Conservation (phyloP, 2,329 filamentous ascomycete genomes). For the Stagonosporopsis vannaccii region DNA sequence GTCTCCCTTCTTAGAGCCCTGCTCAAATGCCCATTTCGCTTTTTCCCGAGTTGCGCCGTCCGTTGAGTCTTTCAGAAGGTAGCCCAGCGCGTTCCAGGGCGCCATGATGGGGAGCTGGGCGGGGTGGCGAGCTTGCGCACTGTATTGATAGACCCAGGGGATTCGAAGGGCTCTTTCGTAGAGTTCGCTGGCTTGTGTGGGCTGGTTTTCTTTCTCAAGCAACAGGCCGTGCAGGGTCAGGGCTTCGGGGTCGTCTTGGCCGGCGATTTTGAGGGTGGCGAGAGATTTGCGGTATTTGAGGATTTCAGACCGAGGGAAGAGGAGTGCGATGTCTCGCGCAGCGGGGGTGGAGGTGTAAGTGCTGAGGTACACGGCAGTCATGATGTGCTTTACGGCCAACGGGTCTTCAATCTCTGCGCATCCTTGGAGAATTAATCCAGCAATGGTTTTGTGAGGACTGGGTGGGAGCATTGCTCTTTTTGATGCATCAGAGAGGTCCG, state of each 20-base stretch:
- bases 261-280: slow-evolving; percentile 23
- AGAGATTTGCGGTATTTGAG: slow-evolving; percentile 28
- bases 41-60: slow-evolving; percentile 23
- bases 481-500: slow-evolving; percentile 30
- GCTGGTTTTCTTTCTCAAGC: slow-evolving; percentile 36
- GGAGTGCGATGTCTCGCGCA: slow-evolving; percentile 24
- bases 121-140: slow-evolving; percentile 26
- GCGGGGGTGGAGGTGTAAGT: slow-evolving; percentile 12
- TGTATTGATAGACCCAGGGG: slow-evolving; percentile 23
- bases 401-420: slow-evolving; percentile 39
- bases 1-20: slow-evolving; percentile 50
- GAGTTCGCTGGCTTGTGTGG: slow-evolving; percentile 24
- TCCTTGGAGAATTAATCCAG: slow-evolving; percentile 34
- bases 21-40: slow-evolving; percentile 43
- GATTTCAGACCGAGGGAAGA: slow-evolving; percentile 30
- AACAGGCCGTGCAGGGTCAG: slow-evolving; percentile 43
- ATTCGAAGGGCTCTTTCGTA: slow-evolving; percentile 34
- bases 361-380: slow-evolving; percentile 35
- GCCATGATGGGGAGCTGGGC: slow-evolving; percentile 35
- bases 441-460: slow-evolving; percentile 31
- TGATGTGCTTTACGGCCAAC: slow-evolving; percentile 38
- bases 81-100: slow-evolving; percentile 44
- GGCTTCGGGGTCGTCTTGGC: slow-evolving; percentile 31
- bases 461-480: slow-evolving; percentile 33
- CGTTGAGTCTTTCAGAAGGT: slow-evolving; percentile 26